Base-by-base conservation (phyloP, 148 eudicot species). In the Rhododendron kiyosumense region DNA sequence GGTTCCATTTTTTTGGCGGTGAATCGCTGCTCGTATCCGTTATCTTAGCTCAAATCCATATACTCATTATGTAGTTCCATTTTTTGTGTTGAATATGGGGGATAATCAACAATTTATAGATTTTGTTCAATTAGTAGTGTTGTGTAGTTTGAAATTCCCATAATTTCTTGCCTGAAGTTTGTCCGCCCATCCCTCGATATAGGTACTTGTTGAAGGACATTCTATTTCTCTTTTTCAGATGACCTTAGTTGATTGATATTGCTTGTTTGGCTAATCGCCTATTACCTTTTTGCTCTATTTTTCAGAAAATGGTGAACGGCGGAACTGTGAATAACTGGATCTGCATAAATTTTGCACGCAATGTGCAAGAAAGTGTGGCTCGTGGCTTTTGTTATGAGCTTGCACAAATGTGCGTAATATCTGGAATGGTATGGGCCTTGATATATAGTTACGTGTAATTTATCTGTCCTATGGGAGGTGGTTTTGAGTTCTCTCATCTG, bases 221-320 rank as follows among this genome's bases (percentile, higher is more conserved):
- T 45, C 52, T 46, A 18, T 43, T 14, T 13, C 61, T 51, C 0
- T 45, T 28, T 51, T 45, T 11, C 5, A 9, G 52, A 15, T 1
- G 2, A 54, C 30, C 28, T 13, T 78, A 8, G 26, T 78, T 78
- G 49, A 45, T 41, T 3, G 30, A 24, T 24, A 24, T 20, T 22
- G 74, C 52, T 45, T 24, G 52, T 13, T 80, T 83, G 28, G 46
- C 34, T 45, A 41, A 6, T 41, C 6, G 45, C 45, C 49, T 46
- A 48, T 69, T 71, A 36, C n/a, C 63, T 0, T 45, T 83, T 13
- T 17, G 63, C 49, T 41, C 20, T 13, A 34, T 59, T 52, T 73
- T 91, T 78, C 95, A 95, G 98, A 95, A 94, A 92, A 92, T 95
- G 96, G 95, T 94, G 18, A 92, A 94, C 80, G 98, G 98, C 0